phyloP scores from a whole-genome alignment of 2,329 filamentous ascomycete species.

The Ophiostoma himal-ulmi region DNA sequence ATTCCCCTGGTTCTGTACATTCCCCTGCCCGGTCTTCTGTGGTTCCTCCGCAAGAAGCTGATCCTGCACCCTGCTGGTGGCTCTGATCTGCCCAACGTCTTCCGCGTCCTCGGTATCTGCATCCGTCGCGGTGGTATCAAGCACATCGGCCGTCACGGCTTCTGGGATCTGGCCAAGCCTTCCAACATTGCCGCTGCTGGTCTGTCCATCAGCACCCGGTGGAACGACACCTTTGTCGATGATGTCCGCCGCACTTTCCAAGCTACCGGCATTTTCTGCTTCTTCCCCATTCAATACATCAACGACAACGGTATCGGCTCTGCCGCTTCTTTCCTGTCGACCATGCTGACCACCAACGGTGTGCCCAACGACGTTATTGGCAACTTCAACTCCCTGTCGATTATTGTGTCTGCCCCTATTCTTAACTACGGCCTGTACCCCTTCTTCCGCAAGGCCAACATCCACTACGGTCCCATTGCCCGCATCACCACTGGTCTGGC shows the following conservation, averaged over 20 bases:
- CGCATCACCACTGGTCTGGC: constrained; percentile 57
- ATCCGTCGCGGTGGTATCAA: constrained; percentile 38
- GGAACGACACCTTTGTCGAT: constrained; percentile 43
- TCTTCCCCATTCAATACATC: constrained; percentile 42
- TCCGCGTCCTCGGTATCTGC: constrained; percentile 38
- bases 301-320: constrained; percentile 48
- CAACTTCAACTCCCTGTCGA: constrained; percentile 67
- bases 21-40: constrained; percentile 38
- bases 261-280: constrained; percentile 63
- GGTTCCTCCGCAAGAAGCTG: constrained; percentile 40
- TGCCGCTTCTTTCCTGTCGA: constrained; percentile 43
- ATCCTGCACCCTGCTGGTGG: constrained; percentile 42
- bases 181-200: constrained; percentile 45
- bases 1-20: constrained; percentile 49
- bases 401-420: constrained; percentile 69
- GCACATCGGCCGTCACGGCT: constrained; percentile 38
- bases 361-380: constrained; percentile 71
- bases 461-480: constrained; percentile 69
- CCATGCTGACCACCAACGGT: constrained; percentile 50
- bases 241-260: constrained; percentile 60
- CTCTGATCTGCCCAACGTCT: constrained; percentile 41
- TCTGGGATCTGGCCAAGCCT: constrained; percentile 67
- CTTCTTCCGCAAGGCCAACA: constrained; percentile 53
- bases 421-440: constrained; percentile 65
- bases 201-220: constrained; percentile 40